A percentile compares a stretch with the other conserved stretches of the same genome.
These are phyloP conservation scores for Hydnomerulius pinastri DNA, from an alignment of 768 basidiomycete species.

Conservation along the genomic window DNA sequence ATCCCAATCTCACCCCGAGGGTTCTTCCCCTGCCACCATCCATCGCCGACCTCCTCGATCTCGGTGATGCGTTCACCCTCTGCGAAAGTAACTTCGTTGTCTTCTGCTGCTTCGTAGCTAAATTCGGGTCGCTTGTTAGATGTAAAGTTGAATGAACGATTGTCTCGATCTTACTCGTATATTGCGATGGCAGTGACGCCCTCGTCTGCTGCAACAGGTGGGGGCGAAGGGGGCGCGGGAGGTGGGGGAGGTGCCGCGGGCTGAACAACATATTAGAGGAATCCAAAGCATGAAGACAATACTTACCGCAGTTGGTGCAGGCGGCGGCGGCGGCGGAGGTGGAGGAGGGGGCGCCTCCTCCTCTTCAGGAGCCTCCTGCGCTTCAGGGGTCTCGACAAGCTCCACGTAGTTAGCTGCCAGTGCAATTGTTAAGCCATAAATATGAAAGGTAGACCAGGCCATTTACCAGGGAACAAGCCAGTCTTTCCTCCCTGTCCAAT, in stretches of 20 bases:
- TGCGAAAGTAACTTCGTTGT: conserved; percentile 85
- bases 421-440: not conserved
- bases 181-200: conserved; percentile 65
- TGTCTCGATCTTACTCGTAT: conserved; percentile 59
- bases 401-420: conserved; percentile 91
- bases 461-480: conserved; percentile 84
- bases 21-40: conserved; percentile 84
- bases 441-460: not conserved
- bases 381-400: conserved; percentile 53
- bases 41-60: conserved; percentile 82
- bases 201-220: conserved; percentile 50
- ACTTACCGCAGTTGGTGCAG: conserved; percentile 46
- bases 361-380: conserved; percentile 38
- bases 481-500: conserved; percentile 56
- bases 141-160: not conserved
- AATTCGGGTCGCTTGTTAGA: not conserved
- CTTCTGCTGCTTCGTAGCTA: conserved; percentile 89
- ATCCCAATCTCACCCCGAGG: conserved; percentile 58
- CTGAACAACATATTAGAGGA: conserved; percentile 6
- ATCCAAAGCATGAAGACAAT: conserved; percentile 5
- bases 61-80: conserved; percentile 80
- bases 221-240: conserved; percentile 47
- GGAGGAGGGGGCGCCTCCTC: conserved; percentile 54
- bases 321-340: conserved; percentile 58
- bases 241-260: conserved; percentile 37